Base-by-base conservation (phyloP, 2,329 filamentous ascomycete genomes). In the Pseudogymnoascus verrucosus region DNA sequence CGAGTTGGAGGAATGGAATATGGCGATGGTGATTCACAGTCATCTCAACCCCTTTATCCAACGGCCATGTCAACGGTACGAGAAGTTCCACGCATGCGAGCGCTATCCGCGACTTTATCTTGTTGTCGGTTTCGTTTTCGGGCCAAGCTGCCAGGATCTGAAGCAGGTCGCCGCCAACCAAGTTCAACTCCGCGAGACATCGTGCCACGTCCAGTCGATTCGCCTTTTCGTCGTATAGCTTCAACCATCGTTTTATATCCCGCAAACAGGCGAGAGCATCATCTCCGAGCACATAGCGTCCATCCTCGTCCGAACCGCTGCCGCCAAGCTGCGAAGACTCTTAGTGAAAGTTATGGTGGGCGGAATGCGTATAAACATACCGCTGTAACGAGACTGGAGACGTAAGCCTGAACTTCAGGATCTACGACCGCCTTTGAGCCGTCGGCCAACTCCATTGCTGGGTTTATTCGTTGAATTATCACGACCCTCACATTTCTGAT, bases 181-280 rank as follows among this genome's bases (percentile, higher is more conserved):
- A 77, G 72, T 97, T 97, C 51, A 92, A 89, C 75, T 98, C 92
- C 72, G 91, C 88, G 69, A 98, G 81, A 74, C 92, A 97, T 77
- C 95, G 84, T 66, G 93, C 93, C 65, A 99, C 95, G 73, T 99
- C 95, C 81, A 96, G 89, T 68, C 93, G 89, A 74, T 96, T 96
- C 68, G 89, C 86, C 74, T 96, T 96, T 74, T 96, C 90, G 75
- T 97, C 93, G 80, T 95, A 95, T 67, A 96, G 86, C 69, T 91
- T 92, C 69, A 99, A 83, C 95, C 95, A 99, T 84, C 89, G 89
- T 73, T 95, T 93, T 63, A 99, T 82, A 77, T 99, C 95, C 67
- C 93, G 92, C 64, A 99, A 81, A 72, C 93, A 95, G 64, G 95
- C 90, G 65, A 96, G 80, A 11, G 93, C 93, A 73, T 97, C 93